phyloP scores from a whole-genome alignment of 768 basidiomycete genomes.

The Jaapia argillacea region DNA sequence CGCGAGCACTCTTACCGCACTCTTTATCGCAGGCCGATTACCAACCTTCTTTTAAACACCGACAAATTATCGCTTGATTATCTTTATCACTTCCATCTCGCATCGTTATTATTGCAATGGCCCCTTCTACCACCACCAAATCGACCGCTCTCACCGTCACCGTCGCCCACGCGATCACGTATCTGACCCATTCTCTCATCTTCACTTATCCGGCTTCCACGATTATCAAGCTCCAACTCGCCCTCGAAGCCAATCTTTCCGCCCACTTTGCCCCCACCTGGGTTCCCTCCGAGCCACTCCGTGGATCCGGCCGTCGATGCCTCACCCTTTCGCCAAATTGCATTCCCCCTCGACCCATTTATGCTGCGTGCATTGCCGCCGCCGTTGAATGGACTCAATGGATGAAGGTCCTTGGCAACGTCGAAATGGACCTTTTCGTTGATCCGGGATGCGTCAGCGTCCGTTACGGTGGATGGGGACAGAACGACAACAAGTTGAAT shows the following conservation, averaged over 20 bases:
- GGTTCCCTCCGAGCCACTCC: slow-evolving; percentile 51
- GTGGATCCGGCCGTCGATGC: slow-evolving; percentile 64
- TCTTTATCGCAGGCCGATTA: slow-evolving; percentile 56
- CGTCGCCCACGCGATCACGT: slow-evolving; percentile 65
- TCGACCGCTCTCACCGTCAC: slow-evolving; percentile 43
- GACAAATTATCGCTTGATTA: slow-evolving; percentile 11
- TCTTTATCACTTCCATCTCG: slow-evolving; percentile 9
- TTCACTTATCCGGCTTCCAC: slow-evolving; percentile 46
- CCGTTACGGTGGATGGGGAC: slow-evolving; percentile 36
- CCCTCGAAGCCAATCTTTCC: slow-evolving; percentile 66
- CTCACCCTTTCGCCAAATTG: slow-evolving; percentile 61
- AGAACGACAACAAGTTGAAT: slow-evolving; percentile 30
- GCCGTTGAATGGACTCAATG: slow-evolving; percentile 77
- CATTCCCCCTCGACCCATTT: slow-evolving; percentile 62
- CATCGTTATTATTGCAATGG: slow-evolving; percentile 13
- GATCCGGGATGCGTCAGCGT: slow-evolving; percentile 73
- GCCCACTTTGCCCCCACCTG: slow-evolving; percentile 61
- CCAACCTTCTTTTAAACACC: slow-evolving; percentile 16
- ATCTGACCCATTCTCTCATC: slow-evolving; percentile 59
- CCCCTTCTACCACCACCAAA: slow-evolving; percentile 28
- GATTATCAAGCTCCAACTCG: slow-evolving; percentile 58
- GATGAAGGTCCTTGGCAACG: slow-evolving; percentile 58
- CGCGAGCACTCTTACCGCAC: slow-evolving; percentile 23
- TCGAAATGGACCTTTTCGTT: slow-evolving; percentile 71
- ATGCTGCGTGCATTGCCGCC: slow-evolving; percentile 58